Percentiles rank a stretch among this genome's conserved stretches.
Evolutionary conservation across 129 eudicot species (phyloP).

Genomic region (Flaveria sonorensis): DNA sequence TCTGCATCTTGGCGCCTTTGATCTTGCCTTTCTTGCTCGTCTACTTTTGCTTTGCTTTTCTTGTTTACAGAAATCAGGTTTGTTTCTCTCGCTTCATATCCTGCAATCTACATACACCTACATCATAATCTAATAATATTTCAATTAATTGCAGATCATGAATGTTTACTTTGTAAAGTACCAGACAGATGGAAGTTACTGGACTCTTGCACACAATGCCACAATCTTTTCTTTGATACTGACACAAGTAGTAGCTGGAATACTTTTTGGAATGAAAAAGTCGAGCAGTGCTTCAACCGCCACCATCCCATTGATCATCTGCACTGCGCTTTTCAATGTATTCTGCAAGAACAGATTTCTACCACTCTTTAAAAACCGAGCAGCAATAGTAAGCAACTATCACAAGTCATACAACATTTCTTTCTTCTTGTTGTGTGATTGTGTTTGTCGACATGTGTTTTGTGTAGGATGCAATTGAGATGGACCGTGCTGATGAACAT

Average conservation of each 20-base stretch:
- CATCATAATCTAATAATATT: slow-evolving; percentile 4
- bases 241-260: slow-evolving; percentile 74
- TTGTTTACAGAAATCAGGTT: slow-evolving; percentile 93
- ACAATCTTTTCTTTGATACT: slow-evolving; percentile 84
- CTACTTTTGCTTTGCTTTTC: slow-evolving; percentile 80
- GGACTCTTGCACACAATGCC: slow-evolving; percentile 83
- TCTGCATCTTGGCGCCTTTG: slow-evolving; percentile 78
- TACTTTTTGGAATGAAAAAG: slow-evolving; percentile 67
- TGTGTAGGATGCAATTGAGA: slow-evolving; percentile 72
- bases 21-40: slow-evolving; percentile 81
- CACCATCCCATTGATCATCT: slow-evolving; percentile 66
- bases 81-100: neutral
- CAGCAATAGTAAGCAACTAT: slow-evolving; percentile 56
- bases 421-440: neutral
- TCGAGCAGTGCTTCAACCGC: slow-evolving; percentile 69
- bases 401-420: neutral
- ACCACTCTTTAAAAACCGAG: slow-evolving; percentile 55
- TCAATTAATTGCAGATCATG: slow-evolving; percentile 57
- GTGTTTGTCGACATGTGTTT: slow-evolving; percentile 10
- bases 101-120: neutral
- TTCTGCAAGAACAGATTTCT: slow-evolving; percentile 80
- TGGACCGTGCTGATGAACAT: slow-evolving; percentile 84
- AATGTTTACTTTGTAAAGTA: slow-evolving; percentile 77
- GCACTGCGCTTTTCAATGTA: slow-evolving; percentile 71
- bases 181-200: slow-evolving; percentile 84